These are phyloP conservation scores for Aspergillus ruber DNA, from an alignment of 2,329 filamentous ascomycete genomes.

Conservation along the genomic window DNA sequence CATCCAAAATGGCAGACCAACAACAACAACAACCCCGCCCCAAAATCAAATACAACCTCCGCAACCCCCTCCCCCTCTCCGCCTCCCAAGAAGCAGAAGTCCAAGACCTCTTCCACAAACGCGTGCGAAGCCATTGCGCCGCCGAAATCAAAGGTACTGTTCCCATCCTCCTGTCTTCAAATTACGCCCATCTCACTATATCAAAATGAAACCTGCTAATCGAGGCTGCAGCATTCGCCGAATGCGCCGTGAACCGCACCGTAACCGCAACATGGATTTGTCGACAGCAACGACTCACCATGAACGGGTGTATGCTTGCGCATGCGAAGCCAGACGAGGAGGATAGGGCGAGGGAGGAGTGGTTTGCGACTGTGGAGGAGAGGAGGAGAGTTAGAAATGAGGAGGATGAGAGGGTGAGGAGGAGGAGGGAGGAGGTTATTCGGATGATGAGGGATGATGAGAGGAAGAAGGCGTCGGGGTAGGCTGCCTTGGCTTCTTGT, in stretches of 20 bases:
- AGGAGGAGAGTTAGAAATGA: conserved; percentile 61
- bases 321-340: conserved; percentile 80
- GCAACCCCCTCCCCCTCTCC: conserved; percentile 77
- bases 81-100: conserved; percentile 76
- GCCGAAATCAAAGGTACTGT: conserved; percentile 66
- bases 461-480: conserved; percentile 5
- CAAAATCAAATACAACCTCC: conserved; percentile 35
- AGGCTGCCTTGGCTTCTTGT: neutral
- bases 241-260: conserved; percentile 79
- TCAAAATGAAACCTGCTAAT: conserved; percentile 1
- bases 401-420: conserved; percentile 43
- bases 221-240: conserved; percentile 70
- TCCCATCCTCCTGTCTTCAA: neutral
- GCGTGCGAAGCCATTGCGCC: conserved; percentile 69
- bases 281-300: conserved; percentile 67
- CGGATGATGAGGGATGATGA: conserved; percentile 35
- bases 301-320: conserved; percentile 90
- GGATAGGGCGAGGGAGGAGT: conserved; percentile 85
- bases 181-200: neutral
- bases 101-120: conserved; percentile 70
- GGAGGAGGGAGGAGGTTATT: conserved; percentile 36
- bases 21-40: conserved; percentile 14
- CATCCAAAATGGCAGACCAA: conserved; percentile 8
- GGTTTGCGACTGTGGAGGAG: conserved; percentile 74
- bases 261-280: conserved; percentile 84